Base-by-base conservation (phyloP, 2,329 filamentous ascomycete species). In the Pseudogymnoascus pannorum region DNA sequence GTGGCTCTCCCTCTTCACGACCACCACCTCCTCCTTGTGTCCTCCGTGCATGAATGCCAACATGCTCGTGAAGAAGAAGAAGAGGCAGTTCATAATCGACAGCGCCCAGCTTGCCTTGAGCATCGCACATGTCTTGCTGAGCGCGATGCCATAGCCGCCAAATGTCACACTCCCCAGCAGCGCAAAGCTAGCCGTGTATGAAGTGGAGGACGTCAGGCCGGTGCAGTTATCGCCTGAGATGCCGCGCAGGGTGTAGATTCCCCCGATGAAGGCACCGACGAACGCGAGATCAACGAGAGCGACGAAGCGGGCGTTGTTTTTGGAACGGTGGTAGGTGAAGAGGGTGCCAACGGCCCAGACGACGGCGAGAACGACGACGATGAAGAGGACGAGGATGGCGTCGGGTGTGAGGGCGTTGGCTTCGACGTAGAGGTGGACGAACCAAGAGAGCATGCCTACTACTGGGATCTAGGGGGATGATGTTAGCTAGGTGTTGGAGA, bases 91-190 rank as follows among this genome's bases (percentile, higher is more conserved):
- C 81, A 97, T 95, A 73, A 97, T 97, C 57, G 84, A 91, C 67
- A 97, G 87, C 2, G 91, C 93, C 76, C 91, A 97, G 67, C 80
- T 82, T 1, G 92, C 88, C 82, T 97, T 97, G 71, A 96, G 84
- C 91, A 97, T 94, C 58, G 88, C 84, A 76, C 93, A 97, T 4
- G 85, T 84, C 80, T 93, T 93, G 74, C 90, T 81, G 36, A 86
- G 74, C 60, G 81, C 74, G 40, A 86, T 71, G 42, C 79, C 74
- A 62, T 84, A 80, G 59, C 75, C 75, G 57, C 79, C 79, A 35
- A 81, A 73, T 29, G 75, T 77, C 44, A 83, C 83, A 65, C 75
- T 78, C 29, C 84, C 81, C 64, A 90, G 83, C 11, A 81, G 77
- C 11, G 87, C 87, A 44, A 92, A 78, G 57, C 80, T 79, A 60